A percentile compares a stretch with the other conserved stretches of the same genome.
These are phyloP conservation scores for Candolleomyces aberdarensis DNA, from an alignment of 768 basidiomycete genomes.

Conservation along the genomic window DNA sequence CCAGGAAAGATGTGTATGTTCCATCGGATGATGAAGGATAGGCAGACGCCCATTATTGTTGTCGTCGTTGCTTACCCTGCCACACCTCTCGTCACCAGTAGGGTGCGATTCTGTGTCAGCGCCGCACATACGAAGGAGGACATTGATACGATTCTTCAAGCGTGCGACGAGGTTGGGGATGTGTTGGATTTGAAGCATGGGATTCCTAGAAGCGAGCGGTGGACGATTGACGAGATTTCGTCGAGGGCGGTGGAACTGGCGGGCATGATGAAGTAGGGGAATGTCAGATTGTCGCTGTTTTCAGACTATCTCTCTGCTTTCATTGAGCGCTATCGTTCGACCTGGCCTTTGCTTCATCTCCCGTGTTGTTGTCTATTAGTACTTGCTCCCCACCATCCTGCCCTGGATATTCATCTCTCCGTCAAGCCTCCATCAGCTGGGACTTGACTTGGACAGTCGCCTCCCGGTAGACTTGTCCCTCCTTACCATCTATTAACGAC, in stretches of 20 bases:
- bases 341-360: too few species aligned
- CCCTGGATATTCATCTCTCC: too few species aligned
- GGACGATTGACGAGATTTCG: conserved; percentile 75
- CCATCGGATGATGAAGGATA: conserved; percentile 82
- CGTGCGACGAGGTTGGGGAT: conserved; percentile 91
- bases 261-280: conserved; percentile 21
- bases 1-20: conserved; percentile 94
- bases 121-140: conserved; percentile 97
- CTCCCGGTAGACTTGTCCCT: too few species aligned
- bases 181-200: conserved; percentile 88
- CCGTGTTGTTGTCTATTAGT: too few species aligned
- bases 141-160: conserved; percentile 78
- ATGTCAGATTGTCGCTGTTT: neutral
- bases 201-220: conserved; percentile 50
- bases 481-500: too few species aligned
- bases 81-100: conserved; percentile 81
- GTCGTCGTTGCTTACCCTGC: conserved; percentile 92
- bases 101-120: conserved; percentile 92
- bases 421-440: too few species aligned
- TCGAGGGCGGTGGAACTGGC: conserved; percentile 75
- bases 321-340: neutral
- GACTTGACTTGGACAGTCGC: too few species aligned
- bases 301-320: neutral
- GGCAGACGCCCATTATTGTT: conserved; percentile 77
- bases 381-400: too few species aligned